Evolutionary conservation across 306 rosid genomes (phyloP).

Genomic region (Biancaea sappan): DNA sequence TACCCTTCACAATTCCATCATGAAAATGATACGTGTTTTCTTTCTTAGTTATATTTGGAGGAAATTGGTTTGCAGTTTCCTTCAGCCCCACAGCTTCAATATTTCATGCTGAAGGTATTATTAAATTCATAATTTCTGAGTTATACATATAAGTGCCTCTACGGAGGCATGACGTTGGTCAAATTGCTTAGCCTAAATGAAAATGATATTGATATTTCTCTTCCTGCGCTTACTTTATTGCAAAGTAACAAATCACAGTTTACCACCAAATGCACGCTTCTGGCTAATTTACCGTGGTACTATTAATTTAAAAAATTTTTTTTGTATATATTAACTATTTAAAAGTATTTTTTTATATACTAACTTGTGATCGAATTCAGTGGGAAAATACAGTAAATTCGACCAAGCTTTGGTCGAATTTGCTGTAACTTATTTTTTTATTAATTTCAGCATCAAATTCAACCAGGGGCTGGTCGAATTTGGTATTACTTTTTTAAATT

Average conservation of each 20-base stretch:
- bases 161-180: not conserved
- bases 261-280: not conserved
- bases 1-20: not conserved
- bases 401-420: too few species aligned
- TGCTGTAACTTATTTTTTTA: too few species aligned
- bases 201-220: not conserved
- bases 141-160: not conserved
- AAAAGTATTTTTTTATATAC: too few species aligned
- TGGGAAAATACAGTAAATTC: too few species aligned
- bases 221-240: not conserved
- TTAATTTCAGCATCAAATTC: too few species aligned
- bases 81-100: not conserved
- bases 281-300: too few species aligned
- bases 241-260: not conserved
- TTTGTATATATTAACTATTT: too few species aligned
- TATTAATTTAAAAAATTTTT: too few species aligned
- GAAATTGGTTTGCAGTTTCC: conserved; percentile 5
- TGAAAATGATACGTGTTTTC: not conserved
- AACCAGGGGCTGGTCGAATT: too few species aligned
- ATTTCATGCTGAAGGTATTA: not conserved
- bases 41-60: not conserved
- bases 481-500: too few species aligned
- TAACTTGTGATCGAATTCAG: too few species aligned
- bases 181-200: not conserved
- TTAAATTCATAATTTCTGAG: not conserved